Conservation (phyloP, 2,329 filamentous ascomycete genomes). For the Didymella keratinophila region DNA sequence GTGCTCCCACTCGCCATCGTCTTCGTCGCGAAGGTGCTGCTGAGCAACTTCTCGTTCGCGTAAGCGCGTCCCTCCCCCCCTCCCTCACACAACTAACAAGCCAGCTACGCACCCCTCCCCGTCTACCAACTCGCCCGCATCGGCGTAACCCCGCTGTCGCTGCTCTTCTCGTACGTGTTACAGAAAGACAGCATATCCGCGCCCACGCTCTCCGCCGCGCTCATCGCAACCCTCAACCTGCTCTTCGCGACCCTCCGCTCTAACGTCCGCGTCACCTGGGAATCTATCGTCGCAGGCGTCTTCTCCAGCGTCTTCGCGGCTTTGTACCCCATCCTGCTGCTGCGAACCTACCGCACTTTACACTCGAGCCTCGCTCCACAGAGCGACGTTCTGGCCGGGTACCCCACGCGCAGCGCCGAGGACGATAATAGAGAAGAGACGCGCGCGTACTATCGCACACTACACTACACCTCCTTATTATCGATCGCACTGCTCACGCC, state of each 20-base stretch:
- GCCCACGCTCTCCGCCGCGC: slow-evolving; percentile 58
- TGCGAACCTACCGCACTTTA: slow-evolving; percentile 59
- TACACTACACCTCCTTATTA: slow-evolving; percentile 62
- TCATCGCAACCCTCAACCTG: slow-evolving; percentile 61
- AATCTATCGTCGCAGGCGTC: slow-evolving; percentile 60
- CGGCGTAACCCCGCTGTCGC: slow-evolving; percentile 58
- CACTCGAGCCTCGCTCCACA: slow-evolving; percentile 55
- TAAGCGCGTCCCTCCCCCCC: slow-evolving; percentile 35
- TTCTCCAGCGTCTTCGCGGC: slow-evolving; percentile 62
- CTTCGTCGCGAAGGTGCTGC: slow-evolving; percentile 59
- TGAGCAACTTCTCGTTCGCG: slow-evolving; percentile 64
- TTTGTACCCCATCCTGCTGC: slow-evolving; percentile 60
- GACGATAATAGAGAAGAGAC: slow-evolving; percentile 56
- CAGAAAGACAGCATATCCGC: slow-evolving; percentile 57
- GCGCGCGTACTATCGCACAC: slow-evolving; percentile 59
- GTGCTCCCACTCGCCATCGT: slow-evolving; percentile 60
- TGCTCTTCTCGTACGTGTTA: slow-evolving; percentile 59
- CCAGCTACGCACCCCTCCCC: slow-evolving; percentile 59
- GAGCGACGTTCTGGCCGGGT: slow-evolving; percentile 54
- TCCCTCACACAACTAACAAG: slow-evolving; percentile 12
- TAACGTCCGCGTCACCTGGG: slow-evolving; percentile 59
- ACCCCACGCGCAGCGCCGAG: slow-evolving; percentile 38
- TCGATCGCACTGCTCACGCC: slow-evolving; percentile 59
- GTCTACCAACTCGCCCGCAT: slow-evolving; percentile 63
- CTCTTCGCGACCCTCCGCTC: slow-evolving; percentile 58